Evolutionary conservation across 768 basidiomycete genomes (phyloP).

Genomic region (Hortiboletus campestris): DNA sequence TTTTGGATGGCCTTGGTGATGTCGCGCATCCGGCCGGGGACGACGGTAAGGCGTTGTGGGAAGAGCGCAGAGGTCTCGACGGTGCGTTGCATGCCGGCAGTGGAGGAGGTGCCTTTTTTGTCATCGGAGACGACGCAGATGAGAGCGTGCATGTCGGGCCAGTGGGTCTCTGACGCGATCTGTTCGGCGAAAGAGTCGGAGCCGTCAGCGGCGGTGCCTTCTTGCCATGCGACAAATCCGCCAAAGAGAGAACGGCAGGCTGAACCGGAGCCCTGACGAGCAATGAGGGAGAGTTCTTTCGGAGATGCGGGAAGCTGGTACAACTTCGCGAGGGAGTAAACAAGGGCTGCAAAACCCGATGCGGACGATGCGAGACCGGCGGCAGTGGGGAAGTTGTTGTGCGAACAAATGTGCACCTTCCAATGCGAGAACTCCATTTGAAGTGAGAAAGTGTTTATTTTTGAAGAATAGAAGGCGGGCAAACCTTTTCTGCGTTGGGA

Average conservation of each 20-base stretch:
- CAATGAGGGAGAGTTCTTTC: conserved; percentile 86
- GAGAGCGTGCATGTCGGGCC: conserved; percentile 95
- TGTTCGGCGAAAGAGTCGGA: conserved; percentile 86
- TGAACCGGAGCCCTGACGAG: conserved; percentile 96
- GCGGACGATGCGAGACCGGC: conserved; percentile 98
- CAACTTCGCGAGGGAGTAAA: conserved; percentile 82
- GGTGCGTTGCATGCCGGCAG: conserved; percentile 96
- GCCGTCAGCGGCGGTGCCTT: conserved; percentile 55
- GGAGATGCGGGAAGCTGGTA: conserved; percentile 78
- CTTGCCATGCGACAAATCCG: conserved; percentile 94
- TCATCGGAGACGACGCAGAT: conserved; percentile 95
- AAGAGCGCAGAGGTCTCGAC: conserved; percentile 89
- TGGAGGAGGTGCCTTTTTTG: conserved; percentile 95
- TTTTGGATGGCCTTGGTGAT: conserved; percentile 79
- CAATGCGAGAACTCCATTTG: conserved; percentile 32
- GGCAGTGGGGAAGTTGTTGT: conserved; percentile 99
- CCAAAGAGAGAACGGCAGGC: conserved; percentile 98
- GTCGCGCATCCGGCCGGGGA: conserved; percentile 79
- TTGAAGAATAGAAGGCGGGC: not conserved
- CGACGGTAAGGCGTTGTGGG: conserved; percentile 88
- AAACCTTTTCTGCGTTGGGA: conserved; percentile 63
- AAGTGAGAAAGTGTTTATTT: not conserved
- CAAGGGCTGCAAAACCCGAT: conserved; percentile 94
- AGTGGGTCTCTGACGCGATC: conserved; percentile 81
- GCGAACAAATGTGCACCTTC: conserved; percentile 85